phyloP scores from a whole-genome alignment of 2,329 filamentous ascomycete species.

The Ceratocystis alfenasii region DNA sequence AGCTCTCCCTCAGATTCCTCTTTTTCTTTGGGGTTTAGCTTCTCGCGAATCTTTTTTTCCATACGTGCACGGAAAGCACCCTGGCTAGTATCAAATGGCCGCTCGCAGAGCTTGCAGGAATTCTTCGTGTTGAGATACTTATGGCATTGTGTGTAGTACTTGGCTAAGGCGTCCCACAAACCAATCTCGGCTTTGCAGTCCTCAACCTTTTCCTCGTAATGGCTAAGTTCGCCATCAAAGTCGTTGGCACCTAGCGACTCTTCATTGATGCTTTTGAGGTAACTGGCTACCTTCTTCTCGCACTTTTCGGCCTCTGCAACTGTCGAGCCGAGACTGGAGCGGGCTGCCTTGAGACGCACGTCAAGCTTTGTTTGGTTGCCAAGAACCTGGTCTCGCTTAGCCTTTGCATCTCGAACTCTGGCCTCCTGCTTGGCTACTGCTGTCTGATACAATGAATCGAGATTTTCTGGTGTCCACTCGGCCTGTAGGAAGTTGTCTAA shows the following conservation, averaged over 20 bases:
- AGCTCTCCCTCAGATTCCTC: conserved; percentile 50
- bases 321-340: conserved; percentile 53
- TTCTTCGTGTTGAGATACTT: conserved; percentile 54
- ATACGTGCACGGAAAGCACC: conserved; percentile 50
- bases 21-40: conserved; percentile 50
- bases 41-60: conserved; percentile 52
- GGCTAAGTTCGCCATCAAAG: conserved; percentile 39
- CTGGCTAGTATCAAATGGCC: conserved; percentile 51
- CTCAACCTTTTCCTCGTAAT: conserved; percentile 46
- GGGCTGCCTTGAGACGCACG: conserved; percentile 54
- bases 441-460: conserved; percentile 60
- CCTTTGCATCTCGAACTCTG: conserved; percentile 52
- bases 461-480: conserved; percentile 55
- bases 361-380: conserved; percentile 67
- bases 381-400: conserved; percentile 55
- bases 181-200: conserved; percentile 54
- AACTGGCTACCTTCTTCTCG: conserved; percentile 43
- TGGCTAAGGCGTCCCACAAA: conserved; percentile 54
- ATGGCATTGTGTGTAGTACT: conserved; percentile 60
- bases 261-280: conserved; percentile 36
- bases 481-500: conserved; percentile 51
- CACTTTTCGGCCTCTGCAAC: conserved; percentile 49
- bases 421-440: conserved; percentile 46
- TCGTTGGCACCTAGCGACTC: conserved; percentile 39
- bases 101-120: conserved; percentile 63